A percentile compares a stretch with the other conserved stretches of the same genome.
Evolutionary conservation across 148 eudicot species (phyloP).

Genomic region (Rhododendron ovatum): DNA sequence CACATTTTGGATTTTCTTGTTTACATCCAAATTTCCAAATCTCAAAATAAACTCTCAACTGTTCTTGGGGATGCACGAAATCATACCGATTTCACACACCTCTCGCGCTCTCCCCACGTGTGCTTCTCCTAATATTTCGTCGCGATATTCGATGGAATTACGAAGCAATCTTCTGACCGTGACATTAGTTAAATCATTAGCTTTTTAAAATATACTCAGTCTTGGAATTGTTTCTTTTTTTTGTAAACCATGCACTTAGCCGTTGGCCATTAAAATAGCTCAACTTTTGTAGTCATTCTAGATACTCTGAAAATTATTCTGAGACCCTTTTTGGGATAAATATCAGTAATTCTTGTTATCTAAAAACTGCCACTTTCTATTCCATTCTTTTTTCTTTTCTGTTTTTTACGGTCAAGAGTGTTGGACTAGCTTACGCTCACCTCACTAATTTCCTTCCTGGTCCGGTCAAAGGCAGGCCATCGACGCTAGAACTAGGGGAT

Average conservation of each 20-base stretch:
- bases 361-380: not conserved
- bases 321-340: not conserved
- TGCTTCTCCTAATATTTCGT: constrained; percentile 22
- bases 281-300: not conserved
- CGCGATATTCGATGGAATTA: constrained; percentile 25
- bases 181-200: constrained; percentile 8
- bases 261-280: not conserved
- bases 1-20: constrained; percentile 15
- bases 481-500: accelerated
- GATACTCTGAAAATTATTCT: constrained; percentile 30
- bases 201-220: not conserved
- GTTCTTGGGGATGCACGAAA: constrained; percentile 17
- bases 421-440: no score
- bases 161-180: constrained; percentile 26
- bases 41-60: constrained; percentile 35
- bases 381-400: not conserved
- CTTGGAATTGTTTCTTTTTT: constrained; percentile 8
- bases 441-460: no score
- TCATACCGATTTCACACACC: constrained; percentile 24
- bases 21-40: constrained; percentile 30
- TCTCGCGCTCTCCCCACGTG: constrained; percentile 11
- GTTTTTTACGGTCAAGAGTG: no score
- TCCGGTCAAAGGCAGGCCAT: not conserved
- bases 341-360: not conserved
- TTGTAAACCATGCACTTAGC: not conserved